Base-by-base conservation (phyloP, 768 basidiomycete genomes). In the Hysterangium stoloniferum region DNA sequence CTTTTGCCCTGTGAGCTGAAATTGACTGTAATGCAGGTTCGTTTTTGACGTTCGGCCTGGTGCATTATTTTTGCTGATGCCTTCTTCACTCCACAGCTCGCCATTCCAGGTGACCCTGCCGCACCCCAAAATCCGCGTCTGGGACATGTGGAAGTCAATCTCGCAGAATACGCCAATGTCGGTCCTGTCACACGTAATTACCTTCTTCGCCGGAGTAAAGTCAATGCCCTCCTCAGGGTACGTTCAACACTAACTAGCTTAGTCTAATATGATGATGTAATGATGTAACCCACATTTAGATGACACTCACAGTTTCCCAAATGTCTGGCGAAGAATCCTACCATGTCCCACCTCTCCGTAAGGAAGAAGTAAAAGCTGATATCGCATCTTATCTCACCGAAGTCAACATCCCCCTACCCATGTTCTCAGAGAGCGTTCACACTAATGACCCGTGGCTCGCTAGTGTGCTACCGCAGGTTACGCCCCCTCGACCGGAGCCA, bases 171-270 rank as follows among this genome's bases (percentile, higher is more conserved):
- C 57, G 82, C 79, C 12, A 71, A 74, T 41, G 76, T 67, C 1
- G 76, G 80, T 31, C 57, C 62, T 8, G 73, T 86, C 22, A 78
- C 78, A 8, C 71, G 87, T 15, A 71, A 78, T 5, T 85, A 86
- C 63, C 70, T 87, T 6, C 66, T 88, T 4, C 70, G 77, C 42
- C 76, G 85, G 57, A 86, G 82, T 57, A 86, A 84, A 65, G 86
- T 80, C 33, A 90, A 90, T 56, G 85, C 87, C 1, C 84, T 80
- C 5, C 69, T 90, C 42, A 84, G 84, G 71, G 82, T 84, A 37
- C 11, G 66, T 38, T 24, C 19, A 40, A 41, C 33, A 45, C 38
- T 28, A 37, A 22, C 28, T 12, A 28, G 7, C 24, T n/a, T 27
- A 15, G 19, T 29, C n/a, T 9, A 9, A 11, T 19, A 27, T 45